Evolutionary conservation across 805 yeast genomes (phyloP).

Genomic region (Saitoella complicata): DNA sequence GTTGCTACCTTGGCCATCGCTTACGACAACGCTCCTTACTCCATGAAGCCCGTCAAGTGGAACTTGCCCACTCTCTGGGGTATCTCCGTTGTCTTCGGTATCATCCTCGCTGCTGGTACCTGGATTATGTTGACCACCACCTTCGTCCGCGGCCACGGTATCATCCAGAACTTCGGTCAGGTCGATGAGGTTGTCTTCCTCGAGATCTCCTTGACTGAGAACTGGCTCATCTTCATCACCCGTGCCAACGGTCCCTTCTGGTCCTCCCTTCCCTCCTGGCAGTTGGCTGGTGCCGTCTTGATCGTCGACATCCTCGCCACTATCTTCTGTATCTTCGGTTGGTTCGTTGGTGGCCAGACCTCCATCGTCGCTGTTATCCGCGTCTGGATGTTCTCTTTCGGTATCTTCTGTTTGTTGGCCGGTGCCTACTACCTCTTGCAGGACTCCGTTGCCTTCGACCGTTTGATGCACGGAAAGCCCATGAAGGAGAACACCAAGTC

Average conservation of each 20-base stretch:
- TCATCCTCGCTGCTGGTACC: slow-evolving; percentile 57
- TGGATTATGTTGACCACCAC: slow-evolving; percentile 92
- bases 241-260: slow-evolving; percentile 98
- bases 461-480: slow-evolving; percentile 40
- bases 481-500: slow-evolving; percentile 26
- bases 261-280: slow-evolving; percentile 95
- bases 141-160: slow-evolving; percentile 72
- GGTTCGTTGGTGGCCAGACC: slow-evolving; percentile 97
- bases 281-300: slow-evolving; percentile 84
- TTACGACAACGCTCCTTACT: slow-evolving; percentile 88
- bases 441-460: slow-evolving; percentile 31
- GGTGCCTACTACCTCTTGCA: slow-evolving; percentile 94
- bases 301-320: slow-evolving; percentile 83
- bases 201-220: slow-evolving; percentile 87
- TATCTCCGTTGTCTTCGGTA: slow-evolving; percentile 56
- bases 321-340: slow-evolving; percentile 82
- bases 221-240: slow-evolving; percentile 93
- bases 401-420: slow-evolving; percentile 91
- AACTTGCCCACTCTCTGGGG: slow-evolving; percentile 86
- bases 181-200: slow-evolving; percentile 85
- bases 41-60: slow-evolving; percentile 89
- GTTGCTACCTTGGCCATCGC: slow-evolving; percentile 71
- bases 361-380: slow-evolving; percentile 89
- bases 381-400: slow-evolving; percentile 90
- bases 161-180: slow-evolving; percentile 89